Percentiles rank a stretch among this genome's conserved stretches.
These are phyloP conservation scores for Tetrapisispora taiwanensis DNA, from an alignment of 805 yeast genomes.

Conservation along the genomic window DNA sequence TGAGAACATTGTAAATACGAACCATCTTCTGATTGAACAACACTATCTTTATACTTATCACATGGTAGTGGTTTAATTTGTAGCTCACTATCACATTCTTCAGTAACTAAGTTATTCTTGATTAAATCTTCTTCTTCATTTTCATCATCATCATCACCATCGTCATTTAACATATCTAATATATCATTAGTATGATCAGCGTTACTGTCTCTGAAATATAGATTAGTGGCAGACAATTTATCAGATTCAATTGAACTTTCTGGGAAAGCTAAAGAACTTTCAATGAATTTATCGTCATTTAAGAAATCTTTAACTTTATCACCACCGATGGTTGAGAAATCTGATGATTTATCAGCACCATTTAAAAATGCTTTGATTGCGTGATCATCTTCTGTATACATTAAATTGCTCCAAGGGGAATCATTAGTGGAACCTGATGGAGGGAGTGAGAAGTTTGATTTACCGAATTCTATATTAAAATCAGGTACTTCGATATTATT, in stretches of 20 bases:
- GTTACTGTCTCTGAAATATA: constrained; percentile 9
- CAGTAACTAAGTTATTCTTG: background rate
- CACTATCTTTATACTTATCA: background rate
- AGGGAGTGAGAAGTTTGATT: background rate
- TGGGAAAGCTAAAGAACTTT: constrained; percentile 19
- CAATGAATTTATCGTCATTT: constrained; percentile 11
- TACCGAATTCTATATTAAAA: background rate
- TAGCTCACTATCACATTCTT: background rate
- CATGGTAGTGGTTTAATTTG: background rate
- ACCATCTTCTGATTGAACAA: background rate
- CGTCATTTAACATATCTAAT: constrained; percentile 1
- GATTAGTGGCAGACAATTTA: constrained; percentile 1
- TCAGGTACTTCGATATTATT: background rate
- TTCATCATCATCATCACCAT: background rate
- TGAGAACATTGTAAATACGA: constrained; percentile 53
- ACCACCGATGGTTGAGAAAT: background rate
- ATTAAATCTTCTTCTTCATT: background rate
- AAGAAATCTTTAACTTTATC: background rate
- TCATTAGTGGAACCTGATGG: background rate
- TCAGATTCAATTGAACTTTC: constrained; percentile 3
- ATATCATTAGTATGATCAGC: background rate
- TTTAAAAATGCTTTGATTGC: background rate
- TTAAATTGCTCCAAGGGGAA: background rate
- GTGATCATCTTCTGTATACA: background rate
- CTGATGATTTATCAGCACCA: background rate